A percentile compares a stretch with the other conserved stretches of the same genome.
phyloP scores from a whole-genome alignment of 768 basidiomycete genomes.

The Phylloporus sp. region DNA sequence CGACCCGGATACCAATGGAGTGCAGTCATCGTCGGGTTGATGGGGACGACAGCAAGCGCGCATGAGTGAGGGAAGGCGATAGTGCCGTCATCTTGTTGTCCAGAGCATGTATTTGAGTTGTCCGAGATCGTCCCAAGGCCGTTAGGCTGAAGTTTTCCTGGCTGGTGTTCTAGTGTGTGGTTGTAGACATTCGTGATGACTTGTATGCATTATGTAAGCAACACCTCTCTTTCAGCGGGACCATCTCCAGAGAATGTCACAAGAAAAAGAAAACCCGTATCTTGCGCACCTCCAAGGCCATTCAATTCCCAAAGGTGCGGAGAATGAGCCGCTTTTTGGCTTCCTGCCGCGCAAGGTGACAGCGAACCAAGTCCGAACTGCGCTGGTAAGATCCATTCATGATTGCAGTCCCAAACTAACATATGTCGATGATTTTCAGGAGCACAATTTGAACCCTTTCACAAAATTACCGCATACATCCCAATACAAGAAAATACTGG shows the following conservation, averaged over 20 bases:
- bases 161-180: no score
- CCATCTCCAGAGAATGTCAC: conserved; percentile 7
- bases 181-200: no score
- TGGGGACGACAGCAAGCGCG: no score
- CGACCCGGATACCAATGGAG: no score
- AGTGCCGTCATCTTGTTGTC: no score
- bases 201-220: neutral
- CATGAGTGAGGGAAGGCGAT: no score
- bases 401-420: neutral
- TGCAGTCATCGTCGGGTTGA: no score
- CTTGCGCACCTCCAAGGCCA: conserved; percentile 43
- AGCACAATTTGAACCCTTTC: conserved; percentile 83
- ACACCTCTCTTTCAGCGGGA: neutral
- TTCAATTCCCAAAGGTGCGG: conserved; percentile 13
- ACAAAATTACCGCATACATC: conserved; percentile 72
- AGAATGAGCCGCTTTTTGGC: conserved; percentile 65
- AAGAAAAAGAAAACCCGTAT: conserved; percentile 47
- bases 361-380: conserved; percentile 59
- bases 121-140: no score
- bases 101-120: no score
- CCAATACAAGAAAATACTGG: conserved; percentile 84
- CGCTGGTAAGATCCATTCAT: conserved; percentile 52
- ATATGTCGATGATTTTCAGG: conserved; percentile 38
- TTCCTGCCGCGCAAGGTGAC: conserved; percentile 68
- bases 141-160: no score